Evolutionary conservation across 78 protist genomes (phyloP).

Genomic region (Protostelium mycophagum): DNA sequence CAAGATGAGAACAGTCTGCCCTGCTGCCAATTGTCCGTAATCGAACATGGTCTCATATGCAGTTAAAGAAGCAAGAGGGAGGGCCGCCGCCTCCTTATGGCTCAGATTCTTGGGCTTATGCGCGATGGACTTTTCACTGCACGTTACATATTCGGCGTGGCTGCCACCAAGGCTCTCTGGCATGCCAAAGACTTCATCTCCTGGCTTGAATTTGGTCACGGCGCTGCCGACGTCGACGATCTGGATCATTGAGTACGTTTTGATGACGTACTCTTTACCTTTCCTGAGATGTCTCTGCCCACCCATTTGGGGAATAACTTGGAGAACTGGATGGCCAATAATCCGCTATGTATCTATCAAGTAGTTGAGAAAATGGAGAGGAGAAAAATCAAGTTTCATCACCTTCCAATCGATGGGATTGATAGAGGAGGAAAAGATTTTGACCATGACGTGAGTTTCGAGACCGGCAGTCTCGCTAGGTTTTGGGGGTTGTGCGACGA

Average conservation of each 20-base stretch:
- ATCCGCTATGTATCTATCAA: background rate
- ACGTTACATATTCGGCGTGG: background rate
- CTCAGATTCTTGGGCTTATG: background rate
- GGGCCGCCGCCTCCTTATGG: background rate
- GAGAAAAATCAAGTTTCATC: background rate
- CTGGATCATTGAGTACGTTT: background rate
- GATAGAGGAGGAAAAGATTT: background rate
- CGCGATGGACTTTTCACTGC: background rate
- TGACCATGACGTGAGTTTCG: background rate
- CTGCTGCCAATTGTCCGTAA: background rate
- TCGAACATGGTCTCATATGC: background rate
- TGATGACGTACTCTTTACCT: background rate
- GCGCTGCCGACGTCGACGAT: background rate
- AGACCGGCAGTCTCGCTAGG: background rate
- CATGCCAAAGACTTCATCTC: background rate
- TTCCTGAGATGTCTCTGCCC: background rate
- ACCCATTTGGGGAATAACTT: background rate
- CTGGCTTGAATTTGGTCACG: background rate
- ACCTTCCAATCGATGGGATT: background rate
- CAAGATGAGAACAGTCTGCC: background rate
- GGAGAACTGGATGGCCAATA: background rate
- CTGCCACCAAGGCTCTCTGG: background rate
- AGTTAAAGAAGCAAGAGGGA: background rate
- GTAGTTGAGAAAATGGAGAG: background rate
- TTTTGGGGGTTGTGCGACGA: background rate